A percentile compares a stretch with the other conserved stretches of the same genome.
phyloP scores from a whole-genome alignment of 805 yeast genomes.

The Saturnispora saitoi region DNA sequence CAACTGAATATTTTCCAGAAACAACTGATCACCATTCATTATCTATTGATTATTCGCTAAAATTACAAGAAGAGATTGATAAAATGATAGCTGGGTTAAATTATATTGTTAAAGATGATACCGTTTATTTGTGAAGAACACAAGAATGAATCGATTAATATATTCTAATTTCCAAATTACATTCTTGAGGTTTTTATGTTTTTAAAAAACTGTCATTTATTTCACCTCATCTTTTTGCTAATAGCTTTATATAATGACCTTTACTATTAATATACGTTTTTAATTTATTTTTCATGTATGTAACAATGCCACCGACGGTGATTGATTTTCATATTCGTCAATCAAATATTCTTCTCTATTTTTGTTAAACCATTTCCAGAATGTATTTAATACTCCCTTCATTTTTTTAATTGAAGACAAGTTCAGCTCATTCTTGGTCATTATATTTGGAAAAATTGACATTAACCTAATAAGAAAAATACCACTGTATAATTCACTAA shows the following conservation, averaged over 20 bases:
- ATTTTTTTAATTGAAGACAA: slow-evolving; percentile 53
- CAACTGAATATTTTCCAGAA: neutral
- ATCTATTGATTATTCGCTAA: slow-evolving; percentile 3
- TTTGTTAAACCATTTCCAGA: slow-evolving; percentile 44
- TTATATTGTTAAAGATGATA: slow-evolving; percentile 14
- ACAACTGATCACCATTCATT: neutral
- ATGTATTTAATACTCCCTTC: slow-evolving; percentile 43
- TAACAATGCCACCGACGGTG: slow-evolving; percentile 28
- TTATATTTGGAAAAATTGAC: slow-evolving; percentile 74
- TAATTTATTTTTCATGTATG: slow-evolving; percentile 9
- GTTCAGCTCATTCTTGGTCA: slow-evolving; percentile 75
- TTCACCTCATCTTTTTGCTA: neutral
- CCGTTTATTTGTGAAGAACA: slow-evolving; percentile 11
- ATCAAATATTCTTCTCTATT: slow-evolving; percentile 32
- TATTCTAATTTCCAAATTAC: no score
- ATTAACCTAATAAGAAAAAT: slow-evolving; percentile 76
- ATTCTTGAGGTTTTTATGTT: no score
- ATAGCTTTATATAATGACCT: no score
- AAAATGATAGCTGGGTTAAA: slow-evolving; percentile 14
- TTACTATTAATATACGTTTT: neutral
- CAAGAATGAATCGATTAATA: no score
- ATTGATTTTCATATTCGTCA: slow-evolving; percentile 40
- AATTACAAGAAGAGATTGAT: slow-evolving; percentile 10
- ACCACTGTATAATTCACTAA: slow-evolving; percentile 57
- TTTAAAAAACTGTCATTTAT: no score